These are phyloP conservation scores for Usnea hakonensis DNA, from an alignment of 495 filamentous ascomycete genomes.

Conservation along the genomic window DNA sequence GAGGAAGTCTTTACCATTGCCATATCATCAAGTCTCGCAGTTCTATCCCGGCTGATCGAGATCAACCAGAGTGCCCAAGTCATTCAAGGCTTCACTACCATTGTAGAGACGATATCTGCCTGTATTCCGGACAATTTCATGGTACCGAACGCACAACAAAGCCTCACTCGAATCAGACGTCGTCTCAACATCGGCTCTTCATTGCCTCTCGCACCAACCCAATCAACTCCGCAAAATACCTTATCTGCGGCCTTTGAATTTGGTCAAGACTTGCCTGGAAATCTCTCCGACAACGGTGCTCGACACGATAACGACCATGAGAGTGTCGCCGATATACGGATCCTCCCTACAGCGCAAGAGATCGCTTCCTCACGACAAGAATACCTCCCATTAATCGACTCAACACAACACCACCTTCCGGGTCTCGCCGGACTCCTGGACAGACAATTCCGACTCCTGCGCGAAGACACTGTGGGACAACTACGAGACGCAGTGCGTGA, in stretches of 20 bases:
- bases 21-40: slow-evolving; percentile 28
- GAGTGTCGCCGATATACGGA: too few relatives aligned
- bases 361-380: too few relatives aligned
- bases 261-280: slow-evolving; percentile 20
- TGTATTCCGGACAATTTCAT: slow-evolving; percentile 23
- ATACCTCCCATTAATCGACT: too few relatives aligned
- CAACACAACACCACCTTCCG: too few relatives aligned
- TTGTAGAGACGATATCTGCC: slow-evolving; percentile 27
- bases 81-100: slow-evolving; percentile 23
- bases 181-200: slow-evolving; percentile 12
- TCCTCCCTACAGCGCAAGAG: too few relatives aligned
- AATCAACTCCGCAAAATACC: slow-evolving; percentile 1
- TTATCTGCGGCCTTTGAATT: slow-evolving; percentile 16
- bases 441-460: background rate
- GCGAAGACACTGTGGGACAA: slow-evolving; percentile 23
- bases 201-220: slow-evolving; percentile 9
- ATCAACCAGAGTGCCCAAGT: slow-evolving; percentile 30
- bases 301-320: slow-evolving; percentile 69
- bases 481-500: slow-evolving; percentile 49
- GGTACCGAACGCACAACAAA: slow-evolving; percentile 23
- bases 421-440: background rate
- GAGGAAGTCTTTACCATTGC: slow-evolving; percentile 17
- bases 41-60: slow-evolving; percentile 26
- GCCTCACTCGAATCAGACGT: slow-evolving; percentile 13
- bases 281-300: slow-evolving; percentile 22